These are phyloP conservation scores for Alopecurus myosuroides DNA, from an alignment of 176 grass and related monocot genomes.

Conservation along the genomic window DNA sequence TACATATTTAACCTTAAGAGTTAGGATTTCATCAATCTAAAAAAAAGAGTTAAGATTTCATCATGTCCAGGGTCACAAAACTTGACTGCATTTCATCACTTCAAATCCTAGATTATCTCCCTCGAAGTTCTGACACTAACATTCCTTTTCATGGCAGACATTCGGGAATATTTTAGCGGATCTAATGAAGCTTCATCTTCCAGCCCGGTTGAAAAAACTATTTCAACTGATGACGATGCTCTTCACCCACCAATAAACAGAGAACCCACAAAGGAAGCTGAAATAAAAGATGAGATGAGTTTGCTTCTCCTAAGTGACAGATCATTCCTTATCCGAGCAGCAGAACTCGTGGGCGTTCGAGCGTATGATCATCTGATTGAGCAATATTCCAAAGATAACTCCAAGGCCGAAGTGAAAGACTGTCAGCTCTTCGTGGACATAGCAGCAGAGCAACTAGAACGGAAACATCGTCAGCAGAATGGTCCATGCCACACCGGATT, in stretches of 20 bases:
- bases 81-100: background rate
- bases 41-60: background rate
- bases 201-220: background rate
- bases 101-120: background rate
- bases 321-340: slow-evolving; percentile 35
- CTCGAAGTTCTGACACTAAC: background rate
- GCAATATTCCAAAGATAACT: background rate
- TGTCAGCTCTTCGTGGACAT: slow-evolving; percentile 41
- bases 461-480: slow-evolving; percentile 28
- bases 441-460: slow-evolving; percentile 49
- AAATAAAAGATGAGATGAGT: slow-evolving; percentile 45
- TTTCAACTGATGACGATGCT: slow-evolving; percentile 18
- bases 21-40: background rate
- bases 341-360: slow-evolving; percentile 10
- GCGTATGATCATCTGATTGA: background rate
- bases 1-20: slow-evolving; percentile 11
- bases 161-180: slow-evolving; percentile 17
- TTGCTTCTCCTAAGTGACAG: slow-evolving; percentile 51
- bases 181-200: slow-evolving; percentile 34
- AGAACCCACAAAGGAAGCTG: slow-evolving; percentile 6
- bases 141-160: slow-evolving; percentile 35
- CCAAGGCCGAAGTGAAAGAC: slow-evolving; percentile 9
- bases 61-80: background rate
- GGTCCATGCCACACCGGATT: slow-evolving; percentile 17
- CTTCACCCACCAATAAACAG: background rate